A percentile compares a stretch with the other conserved stretches of the same genome.
phyloP scores from a whole-genome alignment of 192 early-diverging fungal genomes.

The Gamsiella multidivaricata region DNA sequence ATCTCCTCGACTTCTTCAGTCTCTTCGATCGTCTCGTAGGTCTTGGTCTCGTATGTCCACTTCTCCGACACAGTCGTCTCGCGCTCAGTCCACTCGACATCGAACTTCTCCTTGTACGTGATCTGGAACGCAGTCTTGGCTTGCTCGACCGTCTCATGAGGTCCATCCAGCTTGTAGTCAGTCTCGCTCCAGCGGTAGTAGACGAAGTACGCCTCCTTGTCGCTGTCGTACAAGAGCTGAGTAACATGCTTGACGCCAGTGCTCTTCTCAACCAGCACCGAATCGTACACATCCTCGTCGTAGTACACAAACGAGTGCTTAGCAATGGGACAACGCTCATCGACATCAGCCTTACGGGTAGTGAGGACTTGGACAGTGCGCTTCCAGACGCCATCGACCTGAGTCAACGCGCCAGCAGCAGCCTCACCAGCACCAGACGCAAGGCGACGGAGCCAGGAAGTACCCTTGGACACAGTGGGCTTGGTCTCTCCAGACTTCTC shows the following conservation, averaged over 20 bases:
- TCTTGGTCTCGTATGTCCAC: conserved; percentile 17
- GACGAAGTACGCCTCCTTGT: conserved; percentile 22
- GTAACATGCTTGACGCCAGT: conserved; percentile 26
- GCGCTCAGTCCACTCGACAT: conserved; percentile 24
- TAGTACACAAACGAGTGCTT: conserved; percentile 25
- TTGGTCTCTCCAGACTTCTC: not conserved
- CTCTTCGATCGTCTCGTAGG: conserved; percentile 26
- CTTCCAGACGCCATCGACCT: conserved; percentile 43
- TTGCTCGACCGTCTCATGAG: conserved; percentile 20
- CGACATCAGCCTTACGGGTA: conserved; percentile 29
- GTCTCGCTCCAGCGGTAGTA: conserved; percentile 30
- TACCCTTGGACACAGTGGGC: conserved; percentile 3
- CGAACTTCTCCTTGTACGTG: conserved; percentile 25
- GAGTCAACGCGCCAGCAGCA: conserved; percentile 8
- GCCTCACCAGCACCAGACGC: not conserved
- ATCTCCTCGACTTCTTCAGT: conserved; percentile 21
- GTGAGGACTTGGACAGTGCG: conserved; percentile 21
- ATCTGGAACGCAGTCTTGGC: conserved; percentile 30
- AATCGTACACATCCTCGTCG: conserved; percentile 36
- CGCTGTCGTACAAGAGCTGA: conserved; percentile 22
- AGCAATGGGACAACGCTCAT: conserved; percentile 16
- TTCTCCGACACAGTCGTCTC: conserved; percentile 9
- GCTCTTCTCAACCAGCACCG: conserved; percentile 19
- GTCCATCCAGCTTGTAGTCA: conserved; percentile 28
- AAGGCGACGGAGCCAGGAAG: conserved; percentile 9